Percentiles rank a stretch among this genome's conserved stretches.
These are phyloP conservation scores for Phlyctochytrium planicorne DNA, from an alignment of 192 early-diverging fungal species.

Conservation along the genomic window DNA sequence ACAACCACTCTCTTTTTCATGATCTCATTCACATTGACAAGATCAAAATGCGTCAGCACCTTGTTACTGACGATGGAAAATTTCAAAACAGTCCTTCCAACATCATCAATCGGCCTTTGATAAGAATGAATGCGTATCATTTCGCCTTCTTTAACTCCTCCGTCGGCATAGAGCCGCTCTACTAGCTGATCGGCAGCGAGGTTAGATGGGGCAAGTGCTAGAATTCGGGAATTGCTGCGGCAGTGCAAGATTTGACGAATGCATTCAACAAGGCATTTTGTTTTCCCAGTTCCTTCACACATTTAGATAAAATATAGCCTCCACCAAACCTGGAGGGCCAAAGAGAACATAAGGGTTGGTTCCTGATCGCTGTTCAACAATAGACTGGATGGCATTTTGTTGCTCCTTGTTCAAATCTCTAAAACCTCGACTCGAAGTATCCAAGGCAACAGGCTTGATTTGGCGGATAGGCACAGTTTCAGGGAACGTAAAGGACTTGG, in stretches of 20 bases:
- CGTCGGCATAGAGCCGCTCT: slow-evolving; percentile 15
- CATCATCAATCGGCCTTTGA: background rate
- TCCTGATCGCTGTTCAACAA: slow-evolving; percentile 6
- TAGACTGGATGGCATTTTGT: background rate
- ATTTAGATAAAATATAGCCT: slow-evolving; percentile 16
- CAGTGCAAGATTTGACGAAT: background rate
- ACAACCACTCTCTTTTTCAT: background rate
- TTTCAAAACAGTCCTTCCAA: slow-evolving; percentile 3
- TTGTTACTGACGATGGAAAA: background rate
- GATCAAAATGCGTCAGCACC: too few relatives aligned
- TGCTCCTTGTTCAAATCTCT: background rate
- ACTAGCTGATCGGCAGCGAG: slow-evolving; percentile 20
- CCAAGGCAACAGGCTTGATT: background rate
- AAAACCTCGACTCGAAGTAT: background rate
- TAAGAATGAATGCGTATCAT: slow-evolving; percentile 20
- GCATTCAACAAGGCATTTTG: slow-evolving; percentile 3
- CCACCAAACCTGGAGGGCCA: too few relatives aligned
- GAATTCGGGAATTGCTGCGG: slow-evolving; percentile 9
- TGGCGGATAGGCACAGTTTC: slow-evolving; percentile 1
- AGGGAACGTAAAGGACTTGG: slow-evolving; percentile 4
- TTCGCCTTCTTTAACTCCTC: slow-evolving; percentile 5
- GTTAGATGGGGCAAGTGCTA: slow-evolving; percentile 17
- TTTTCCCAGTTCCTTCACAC: slow-evolving; percentile 22
- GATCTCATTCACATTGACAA: slow-evolving; percentile 4
- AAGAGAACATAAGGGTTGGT: too few relatives aligned